Base-by-base conservation (phyloP, 257 asterid species). In the Nicotiana undulata region DNA sequence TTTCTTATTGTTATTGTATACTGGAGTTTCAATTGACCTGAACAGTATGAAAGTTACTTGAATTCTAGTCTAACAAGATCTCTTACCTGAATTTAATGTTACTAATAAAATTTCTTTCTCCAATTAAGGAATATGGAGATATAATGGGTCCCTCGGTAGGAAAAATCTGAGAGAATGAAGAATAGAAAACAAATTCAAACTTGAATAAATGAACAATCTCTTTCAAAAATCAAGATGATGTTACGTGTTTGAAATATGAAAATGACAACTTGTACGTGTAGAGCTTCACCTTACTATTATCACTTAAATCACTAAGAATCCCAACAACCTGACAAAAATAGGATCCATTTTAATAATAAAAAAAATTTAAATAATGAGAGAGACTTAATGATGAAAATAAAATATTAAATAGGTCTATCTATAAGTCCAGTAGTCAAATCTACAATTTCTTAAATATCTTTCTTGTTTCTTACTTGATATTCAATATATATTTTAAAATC, bases 121-220 rank as follows among this genome's bases (percentile, higher is more conserved):
- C 7, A 7, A 3, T 12, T 15, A 72, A 72, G 24, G 40, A 72
- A 3, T 29, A 46, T 46, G 40, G 7, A 12, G 22, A 46, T 68
- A 46, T 72, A 40, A 46, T 72, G 78, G 78, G 78, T 24, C 78
- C 78, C 60, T n/a, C n/a, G n/a, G n/a, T n/a, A n/a, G n/a, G n/a
- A n/a, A n/a, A n/a, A n/a, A n/a, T n/a, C n/a, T n/a, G n/a, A n/a
- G n/a, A n/a, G 22, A 56, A 18, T 56, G 61, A 56, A 56, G 26
- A 17, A 56, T 18, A 13, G 0, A 3, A 72, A 72, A 46, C 40
- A 46, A 72, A 13, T 6, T 46, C 24, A 24, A 72, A 72, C 22
- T 22, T 13, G 22, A 46, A 44, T 72, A 13, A 6, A 22, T 24
- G 15, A 72, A 72, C 40, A 22, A 44, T 46, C 78, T 46, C 37